Conservation (phyloP, 2,329 filamentous ascomycete genomes). For the Xylariaceae sp. region DNA sequence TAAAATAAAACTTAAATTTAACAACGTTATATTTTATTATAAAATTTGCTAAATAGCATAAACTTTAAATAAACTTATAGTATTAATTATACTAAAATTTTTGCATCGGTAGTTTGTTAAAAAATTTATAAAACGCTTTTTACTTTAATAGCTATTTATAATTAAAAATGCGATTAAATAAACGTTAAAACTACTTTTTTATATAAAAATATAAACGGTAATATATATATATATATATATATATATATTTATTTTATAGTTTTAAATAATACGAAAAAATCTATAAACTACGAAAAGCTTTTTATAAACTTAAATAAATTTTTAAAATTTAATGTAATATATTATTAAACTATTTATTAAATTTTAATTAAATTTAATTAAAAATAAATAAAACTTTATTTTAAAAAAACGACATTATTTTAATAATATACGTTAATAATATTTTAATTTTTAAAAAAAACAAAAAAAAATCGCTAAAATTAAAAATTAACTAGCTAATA, state of each 20-base stretch:
- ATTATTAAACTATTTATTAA: background rate
- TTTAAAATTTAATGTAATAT: constrained; percentile 5
- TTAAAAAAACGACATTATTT: background rate
- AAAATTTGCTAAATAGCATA: no score
- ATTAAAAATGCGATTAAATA: no score
- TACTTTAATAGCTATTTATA: constrained; percentile 14
- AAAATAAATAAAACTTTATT: background rate
- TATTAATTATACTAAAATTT: no score
- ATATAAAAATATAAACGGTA: background rate
- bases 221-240: background rate
- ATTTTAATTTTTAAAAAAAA: no score
- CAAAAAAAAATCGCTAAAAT: no score
- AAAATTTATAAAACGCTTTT: constrained; percentile 16
- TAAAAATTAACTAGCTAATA: no score
- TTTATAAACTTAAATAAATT: background rate
- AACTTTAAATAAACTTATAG: no score
- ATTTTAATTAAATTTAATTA: background rate
- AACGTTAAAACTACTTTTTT: constrained; percentile 15
- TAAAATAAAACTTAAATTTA: no score
- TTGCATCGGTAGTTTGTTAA: no score
- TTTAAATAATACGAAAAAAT: background rate
- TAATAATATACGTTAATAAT: background rate
- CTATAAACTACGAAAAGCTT: background rate
- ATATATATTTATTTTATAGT: background rate
- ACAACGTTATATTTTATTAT: no score